Evolutionary conservation across 768 basidiomycete species (phyloP).

Genomic region (Lentinula sp.): DNA sequence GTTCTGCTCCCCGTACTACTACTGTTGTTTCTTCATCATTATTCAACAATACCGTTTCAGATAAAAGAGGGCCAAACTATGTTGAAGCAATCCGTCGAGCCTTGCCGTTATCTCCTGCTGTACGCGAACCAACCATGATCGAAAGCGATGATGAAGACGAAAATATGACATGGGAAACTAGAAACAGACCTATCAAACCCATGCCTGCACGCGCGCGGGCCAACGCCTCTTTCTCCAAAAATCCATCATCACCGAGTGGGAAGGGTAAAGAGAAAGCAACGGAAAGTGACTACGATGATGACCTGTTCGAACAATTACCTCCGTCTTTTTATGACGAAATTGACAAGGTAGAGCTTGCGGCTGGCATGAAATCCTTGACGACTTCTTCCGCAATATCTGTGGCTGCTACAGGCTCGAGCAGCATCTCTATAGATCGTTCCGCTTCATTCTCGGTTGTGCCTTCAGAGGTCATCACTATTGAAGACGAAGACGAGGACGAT

Average conservation of each 20-base stretch:
- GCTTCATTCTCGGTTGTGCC: background rate
- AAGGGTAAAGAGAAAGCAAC: slow-evolving; percentile 19
- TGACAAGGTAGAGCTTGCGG: slow-evolving; percentile 24
- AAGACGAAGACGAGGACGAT: slow-evolving; percentile 45
- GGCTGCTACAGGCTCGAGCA: slow-evolving; percentile 3
- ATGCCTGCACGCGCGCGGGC: slow-evolving; percentile 6
- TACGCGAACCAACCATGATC: slow-evolving; percentile 14
- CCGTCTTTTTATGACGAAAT: slow-evolving; percentile 31
- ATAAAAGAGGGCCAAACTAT: background rate
- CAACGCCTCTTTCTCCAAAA: slow-evolving; percentile 3
- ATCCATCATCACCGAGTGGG: slow-evolving; percentile 11
- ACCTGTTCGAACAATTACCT: slow-evolving; percentile 18
- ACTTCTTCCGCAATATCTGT: background rate
- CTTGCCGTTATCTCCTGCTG: slow-evolving; percentile 12
- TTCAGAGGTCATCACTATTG: slow-evolving; percentile 32
- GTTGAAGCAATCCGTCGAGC: background rate
- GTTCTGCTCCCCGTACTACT: background rate
- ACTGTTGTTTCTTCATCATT: background rate
- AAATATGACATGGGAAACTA: slow-evolving; percentile 7
- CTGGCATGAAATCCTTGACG: slow-evolving; percentile 3
- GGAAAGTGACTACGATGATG: slow-evolving; percentile 27
- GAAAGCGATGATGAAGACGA: slow-evolving; percentile 25
- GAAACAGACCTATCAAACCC: slow-evolving; percentile 10
- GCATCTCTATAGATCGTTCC: background rate
- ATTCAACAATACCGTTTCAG: background rate